Base-by-base conservation (phyloP, 2,329 filamentous ascomycete genomes). In the Colletotrichum higginsianum region DNA sequence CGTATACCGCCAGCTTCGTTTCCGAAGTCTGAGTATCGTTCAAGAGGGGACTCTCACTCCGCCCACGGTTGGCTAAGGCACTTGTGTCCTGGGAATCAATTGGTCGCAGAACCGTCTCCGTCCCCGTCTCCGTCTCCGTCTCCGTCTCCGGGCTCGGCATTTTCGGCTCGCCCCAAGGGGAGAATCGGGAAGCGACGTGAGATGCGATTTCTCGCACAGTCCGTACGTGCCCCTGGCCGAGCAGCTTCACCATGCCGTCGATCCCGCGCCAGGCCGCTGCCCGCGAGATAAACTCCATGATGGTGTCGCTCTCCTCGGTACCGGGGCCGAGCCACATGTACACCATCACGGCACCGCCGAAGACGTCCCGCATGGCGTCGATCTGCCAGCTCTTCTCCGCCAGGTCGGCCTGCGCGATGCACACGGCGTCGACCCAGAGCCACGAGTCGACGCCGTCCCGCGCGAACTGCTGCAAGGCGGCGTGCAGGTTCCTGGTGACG, bases 371-470 rank as follows among this genome's bases (percentile, higher is more conserved):
- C 76, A 78, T 77, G 8, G 67, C 23, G 9, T 53, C 38, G 12
- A 78, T 72, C 55, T 76, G 73, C 12, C 56, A 68, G 6, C 9
- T 73, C 50, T 77, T 77, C 46, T 78, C 76, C 2, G 57, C 46
- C 2, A 66, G 1, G 44, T 77, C 56, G 0, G 62, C 15, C 62
- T 78, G 77, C 9, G 74, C 52, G 38, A 78, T 75, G 35, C 76
- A 76, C 42, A 77, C 67, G 1, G 72, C 70, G 56, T 77, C 77
- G 7, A 75, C 49, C 76, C 77, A 78, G 2, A 78, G 50, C 60
- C 53, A 72, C 1, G 57, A 40, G 44, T 67, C 49, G 0, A 53
- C 52, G 2, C 65, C 21, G 13, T 65, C 6, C 4, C 16, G 1
- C 0, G 12, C 18, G 0, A 77, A 72, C 35, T 75, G 75, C 23